Percentiles rank a stretch among this genome's conserved stretches.
Evolutionary conservation across 1,284 basidiomycete species (phyloP).

Genomic region (Neolentinus lepideus): DNA sequence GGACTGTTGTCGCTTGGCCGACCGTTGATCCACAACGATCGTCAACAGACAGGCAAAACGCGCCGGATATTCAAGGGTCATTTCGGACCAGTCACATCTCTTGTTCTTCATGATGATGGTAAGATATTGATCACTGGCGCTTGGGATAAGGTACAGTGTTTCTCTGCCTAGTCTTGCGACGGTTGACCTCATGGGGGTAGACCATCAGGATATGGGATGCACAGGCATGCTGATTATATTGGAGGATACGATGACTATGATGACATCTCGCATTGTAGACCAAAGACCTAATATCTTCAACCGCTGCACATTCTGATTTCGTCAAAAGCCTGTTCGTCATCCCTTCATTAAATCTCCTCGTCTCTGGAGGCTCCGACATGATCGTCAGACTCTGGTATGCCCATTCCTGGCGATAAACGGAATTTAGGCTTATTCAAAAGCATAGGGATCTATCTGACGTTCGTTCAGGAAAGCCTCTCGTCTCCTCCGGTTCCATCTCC

Average conservation of each 20-base stretch:
- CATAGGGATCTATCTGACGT: constrained; percentile 55
- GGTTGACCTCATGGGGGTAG: too few species aligned
- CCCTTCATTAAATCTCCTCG: constrained; percentile 55
- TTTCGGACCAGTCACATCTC: constrained; percentile 77
- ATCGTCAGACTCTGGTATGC: constrained; percentile 79
- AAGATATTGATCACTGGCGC: constrained; percentile 75
- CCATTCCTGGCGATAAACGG: not conserved
- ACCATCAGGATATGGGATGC: constrained; percentile 81
- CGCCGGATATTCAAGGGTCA: constrained; percentile 75
- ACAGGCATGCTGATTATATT: constrained; percentile 35
- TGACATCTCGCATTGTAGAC: constrained; percentile 37
- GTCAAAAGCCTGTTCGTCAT: constrained; percentile 76
- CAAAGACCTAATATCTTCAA: constrained; percentile 59
- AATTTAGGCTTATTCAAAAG: not conserved
- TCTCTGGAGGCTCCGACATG: constrained; percentile 91
- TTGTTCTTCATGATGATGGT: constrained; percentile 56
- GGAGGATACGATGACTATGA: constrained; percentile 5
- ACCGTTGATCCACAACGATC: not conserved
- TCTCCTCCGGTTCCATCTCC: constrained; percentile 56
- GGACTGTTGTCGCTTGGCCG: too few species aligned
- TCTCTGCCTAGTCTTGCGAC: not conserved
- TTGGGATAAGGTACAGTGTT: constrained; percentile 70
- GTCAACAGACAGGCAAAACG: constrained; percentile 68
- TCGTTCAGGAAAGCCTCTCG: constrained; percentile 35
- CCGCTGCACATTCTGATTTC: constrained; percentile 81